phyloP scores from a whole-genome alignment of 306 rosid species.

The Malus orientalis region DNA sequence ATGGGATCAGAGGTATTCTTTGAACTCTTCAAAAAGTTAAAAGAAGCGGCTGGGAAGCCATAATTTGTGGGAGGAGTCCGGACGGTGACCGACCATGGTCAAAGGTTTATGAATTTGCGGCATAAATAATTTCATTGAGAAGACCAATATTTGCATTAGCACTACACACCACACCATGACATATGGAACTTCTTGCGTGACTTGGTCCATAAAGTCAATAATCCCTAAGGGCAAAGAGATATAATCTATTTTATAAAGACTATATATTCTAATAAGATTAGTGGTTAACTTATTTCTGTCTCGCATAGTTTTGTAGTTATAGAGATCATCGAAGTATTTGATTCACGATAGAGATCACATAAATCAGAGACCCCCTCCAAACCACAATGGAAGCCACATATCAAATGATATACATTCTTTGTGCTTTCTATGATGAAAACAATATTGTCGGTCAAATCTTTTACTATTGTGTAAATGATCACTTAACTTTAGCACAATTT shows the following conservation, averaged over 20 bases:
- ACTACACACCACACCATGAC: not conserved
- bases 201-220: not conserved
- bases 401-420: not conserved
- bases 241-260: not conserved
- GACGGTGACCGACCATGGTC: not conserved
- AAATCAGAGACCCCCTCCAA: not conserved
- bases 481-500: no score
- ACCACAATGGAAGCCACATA: not conserved
- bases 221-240: not conserved
- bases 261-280: not conserved
- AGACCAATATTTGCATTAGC: not conserved
- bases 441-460: not conserved
- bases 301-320: no score
- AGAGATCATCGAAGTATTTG: no score
- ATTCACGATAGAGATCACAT: not conserved
- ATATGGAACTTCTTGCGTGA: not conserved
- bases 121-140: not conserved
- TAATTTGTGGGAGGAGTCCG: not conserved
- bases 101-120: not conserved
- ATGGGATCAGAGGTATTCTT: not conserved
- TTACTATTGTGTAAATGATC: no score
- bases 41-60: not conserved
- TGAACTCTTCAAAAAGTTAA: not conserved
- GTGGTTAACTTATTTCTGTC: no score
- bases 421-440: not conserved